Evolutionary conservation across 176 grass and related monocot species (phyloP), one percentile per base, ranked within the genome.

Genomic region (Alloteropsis semialata): DNA sequence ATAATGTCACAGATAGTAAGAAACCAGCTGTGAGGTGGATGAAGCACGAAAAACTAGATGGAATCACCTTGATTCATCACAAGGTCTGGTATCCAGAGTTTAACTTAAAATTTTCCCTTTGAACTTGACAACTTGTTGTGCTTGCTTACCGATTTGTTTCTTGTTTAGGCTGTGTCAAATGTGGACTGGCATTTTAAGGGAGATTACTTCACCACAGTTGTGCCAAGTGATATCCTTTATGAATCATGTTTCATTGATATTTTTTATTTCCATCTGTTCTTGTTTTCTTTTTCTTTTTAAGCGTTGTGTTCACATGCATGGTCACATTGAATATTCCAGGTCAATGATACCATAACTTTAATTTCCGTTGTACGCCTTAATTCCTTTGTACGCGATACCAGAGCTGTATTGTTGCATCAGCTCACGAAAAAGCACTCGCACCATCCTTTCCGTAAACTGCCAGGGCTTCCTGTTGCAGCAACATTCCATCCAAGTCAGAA

Each of bases 181-280:
- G 81, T 98, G 62, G 91, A 96, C 77, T 98, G 96, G 96, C 96
- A 98, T 89, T 91, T 86, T 48, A 98, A 98, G 86, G 96, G 96
- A 75, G 96, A 98, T 77, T 98, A 98, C 83, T 98, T 96, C 66
- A 92, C 91, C 72, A 98, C 96, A 81, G 85, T 98, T 64, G 91
- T 92, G 61, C 96, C 96, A 83, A 92, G 84, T 93, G 96, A 98
- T 98, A 98, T 98, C 96, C 93, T 98, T 83, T 78, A 62, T 55
- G 16, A 57, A 69, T 33, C 24, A 65, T 51, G 32, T 60, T 10
- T 51, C 85, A 8, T 39, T 46, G 39, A 42, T 62, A 57, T 53
- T 84, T 71, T 72, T 69, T 62, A 14, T 76, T 44, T 70, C 34
- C 13, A 56, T 48, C 18, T 81, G 29, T 19, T 49, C 60, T 51